A percentile compares a stretch with the other conserved stretches of the same genome.
Evolutionary conservation across 2,329 filamentous ascomycete genomes (phyloP).

Genomic region (Ophiostoma novo-ulmi): DNA sequence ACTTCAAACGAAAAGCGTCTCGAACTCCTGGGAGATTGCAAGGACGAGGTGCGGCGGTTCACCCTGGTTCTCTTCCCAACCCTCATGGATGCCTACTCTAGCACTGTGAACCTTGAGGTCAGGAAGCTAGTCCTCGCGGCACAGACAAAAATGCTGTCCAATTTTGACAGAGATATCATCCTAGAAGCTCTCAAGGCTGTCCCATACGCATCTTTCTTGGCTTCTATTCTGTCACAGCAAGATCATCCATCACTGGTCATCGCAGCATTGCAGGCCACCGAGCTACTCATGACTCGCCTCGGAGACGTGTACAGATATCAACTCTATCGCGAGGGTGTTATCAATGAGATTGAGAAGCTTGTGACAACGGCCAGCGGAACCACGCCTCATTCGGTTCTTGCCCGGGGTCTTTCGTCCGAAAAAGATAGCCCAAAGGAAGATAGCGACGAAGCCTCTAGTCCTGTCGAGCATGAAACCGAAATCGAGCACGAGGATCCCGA

Average conservation of each 20-base stretch:
- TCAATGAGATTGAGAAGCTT: conserved; percentile 81
- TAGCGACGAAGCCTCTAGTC: not conserved
- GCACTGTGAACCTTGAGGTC: conserved; percentile 91
- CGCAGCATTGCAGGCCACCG: conserved; percentile 80
- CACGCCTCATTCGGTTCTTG: not conserved
- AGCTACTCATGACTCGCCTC: conserved; percentile 77
- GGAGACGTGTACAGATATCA: conserved; percentile 90
- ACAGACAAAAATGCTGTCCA: conserved; percentile 97
- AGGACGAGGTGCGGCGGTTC: conserved; percentile 81
- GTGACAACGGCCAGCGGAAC: conserved; percentile 43
- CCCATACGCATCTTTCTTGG: conserved; percentile 91
- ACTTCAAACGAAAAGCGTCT: conserved; percentile 66
- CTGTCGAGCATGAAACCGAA: not conserved
- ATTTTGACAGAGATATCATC: conserved; percentile 79
- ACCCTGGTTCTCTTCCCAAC: conserved; percentile 90
- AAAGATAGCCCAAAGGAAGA: not conserved
- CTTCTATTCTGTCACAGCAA: conserved; percentile 90
- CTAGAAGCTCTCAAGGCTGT: conserved; percentile 81
- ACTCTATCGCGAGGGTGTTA: conserved; percentile 94
- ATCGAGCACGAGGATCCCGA: not conserved
- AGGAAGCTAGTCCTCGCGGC: conserved; percentile 91
- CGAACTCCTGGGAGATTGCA: conserved; percentile 76
- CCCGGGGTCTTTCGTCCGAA: not conserved
- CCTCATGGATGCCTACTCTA: conserved; percentile 92
- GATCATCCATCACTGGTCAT: conserved; percentile 86